phyloP scores from a whole-genome alignment of 2,329 filamentous ascomycete genomes.

The Trichoderma sp. region DNA sequence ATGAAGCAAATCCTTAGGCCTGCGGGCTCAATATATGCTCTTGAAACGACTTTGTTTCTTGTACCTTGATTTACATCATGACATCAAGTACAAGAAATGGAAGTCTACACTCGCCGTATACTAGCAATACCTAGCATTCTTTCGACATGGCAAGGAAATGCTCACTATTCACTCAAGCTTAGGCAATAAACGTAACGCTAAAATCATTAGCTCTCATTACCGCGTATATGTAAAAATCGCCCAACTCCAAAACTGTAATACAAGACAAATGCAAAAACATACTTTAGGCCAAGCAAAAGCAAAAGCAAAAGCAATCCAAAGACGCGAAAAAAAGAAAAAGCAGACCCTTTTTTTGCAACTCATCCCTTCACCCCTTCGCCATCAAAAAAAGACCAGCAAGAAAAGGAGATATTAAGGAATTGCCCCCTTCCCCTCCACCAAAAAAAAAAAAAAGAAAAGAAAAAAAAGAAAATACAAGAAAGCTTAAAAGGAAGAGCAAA shows the following conservation, averaged over 20 bases:
- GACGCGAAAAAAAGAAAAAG: not conserved
- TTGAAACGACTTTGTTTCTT: too few species aligned
- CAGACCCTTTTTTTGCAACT: slow-evolving; percentile 18
- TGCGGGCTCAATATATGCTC: too few species aligned
- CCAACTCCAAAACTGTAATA: slow-evolving; percentile 18
- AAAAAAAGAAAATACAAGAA: not conserved
- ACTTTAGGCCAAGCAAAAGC: not conserved
- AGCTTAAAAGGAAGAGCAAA: not conserved
- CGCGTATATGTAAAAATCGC: slow-evolving; percentile 1
- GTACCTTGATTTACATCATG: too few species aligned
- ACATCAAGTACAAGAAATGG: too few species aligned
- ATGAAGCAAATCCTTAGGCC: too few species aligned
- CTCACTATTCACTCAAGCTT: not conserved
- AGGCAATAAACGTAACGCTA: not conserved
- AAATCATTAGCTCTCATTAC: slow-evolving; percentile 17
- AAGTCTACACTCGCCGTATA: too few species aligned
- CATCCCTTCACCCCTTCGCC: not conserved
- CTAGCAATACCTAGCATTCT: too few species aligned
- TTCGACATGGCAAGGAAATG: not conserved
- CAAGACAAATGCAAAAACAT: not conserved
- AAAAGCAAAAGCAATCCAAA: not conserved
- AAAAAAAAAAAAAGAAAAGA: not conserved
- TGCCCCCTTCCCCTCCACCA: not conserved
- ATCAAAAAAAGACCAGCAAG: slow-evolving; percentile 1
- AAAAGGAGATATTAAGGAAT: not conserved